Percentiles rank a stretch among this genome's conserved stretches.
phyloP scores from a whole-genome alignment of 2,329 filamentous ascomycete genomes.

The Hymenoscyphus fructigenus region DNA sequence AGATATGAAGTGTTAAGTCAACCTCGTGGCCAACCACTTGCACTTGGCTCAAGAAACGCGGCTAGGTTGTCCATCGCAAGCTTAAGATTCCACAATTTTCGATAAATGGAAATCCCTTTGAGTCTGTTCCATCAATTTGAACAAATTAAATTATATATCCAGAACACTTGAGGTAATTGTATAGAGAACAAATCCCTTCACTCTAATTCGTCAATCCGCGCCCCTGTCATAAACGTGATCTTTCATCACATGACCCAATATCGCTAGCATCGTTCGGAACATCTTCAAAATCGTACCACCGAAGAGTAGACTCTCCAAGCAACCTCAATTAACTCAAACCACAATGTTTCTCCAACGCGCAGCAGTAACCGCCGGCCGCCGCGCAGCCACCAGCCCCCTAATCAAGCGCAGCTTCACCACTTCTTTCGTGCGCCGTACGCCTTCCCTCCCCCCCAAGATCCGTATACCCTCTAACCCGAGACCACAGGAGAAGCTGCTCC shows the following conservation, averaged over 20 bases:
- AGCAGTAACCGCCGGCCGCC: conserved; percentile 59
- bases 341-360: conserved; percentile 66
- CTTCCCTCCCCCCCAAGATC: conserved; percentile 22
- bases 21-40: too few species aligned
- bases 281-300: neutral
- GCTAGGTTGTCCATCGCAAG: neutral
- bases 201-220: too few species aligned
- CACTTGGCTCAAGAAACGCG: too few species aligned
- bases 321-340: conserved; percentile 31
- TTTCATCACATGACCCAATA: neutral
- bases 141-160: too few species aligned
- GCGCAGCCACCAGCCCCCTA: conserved; percentile 53
- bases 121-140: too few species aligned
- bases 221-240: neutral
- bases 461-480: neutral
- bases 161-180: too few species aligned
- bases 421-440: conserved; percentile 61
- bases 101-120: too few species aligned
- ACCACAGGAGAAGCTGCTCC: conserved; percentile 31
- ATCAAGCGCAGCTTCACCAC: conserved; percentile 60
- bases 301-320: neutral
- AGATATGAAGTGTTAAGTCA: too few species aligned
- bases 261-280: neutral
- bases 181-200: too few species aligned
- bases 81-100: neutral